A percentile compares a stretch with the other conserved stretches of the same genome.
Evolutionary conservation across 352 stramenopile genomes (phyloP).

Genomic region (Pythium myriotylum): DNA sequence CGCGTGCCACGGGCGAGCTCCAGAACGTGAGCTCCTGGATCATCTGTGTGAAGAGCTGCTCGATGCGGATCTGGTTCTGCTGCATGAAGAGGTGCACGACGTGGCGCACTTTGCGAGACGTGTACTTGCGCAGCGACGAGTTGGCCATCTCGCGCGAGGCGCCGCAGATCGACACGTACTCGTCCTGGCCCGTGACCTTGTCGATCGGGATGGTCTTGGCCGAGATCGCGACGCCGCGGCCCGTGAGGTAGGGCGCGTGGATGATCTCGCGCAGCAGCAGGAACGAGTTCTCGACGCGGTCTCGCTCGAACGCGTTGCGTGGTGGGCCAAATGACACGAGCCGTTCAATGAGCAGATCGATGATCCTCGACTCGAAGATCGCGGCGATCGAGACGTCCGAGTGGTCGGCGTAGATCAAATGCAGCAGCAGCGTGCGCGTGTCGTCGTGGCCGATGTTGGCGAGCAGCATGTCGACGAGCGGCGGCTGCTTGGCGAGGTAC

Average conservation of each 20-base stretch:
- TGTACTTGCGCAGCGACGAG: slow-evolving; percentile 84
- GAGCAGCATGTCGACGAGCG: slow-evolving; percentile 71
- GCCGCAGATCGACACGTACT: slow-evolving; percentile 88
- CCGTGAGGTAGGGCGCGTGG: slow-evolving; percentile 82
- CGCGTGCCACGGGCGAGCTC: slow-evolving; percentile 49
- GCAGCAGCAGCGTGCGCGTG: slow-evolving; percentile 73
- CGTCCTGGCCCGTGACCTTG: slow-evolving; percentile 83
- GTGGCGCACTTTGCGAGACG: slow-evolving; percentile 81
- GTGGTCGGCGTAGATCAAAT: slow-evolving; percentile 86
- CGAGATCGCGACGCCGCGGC: slow-evolving; percentile 81
- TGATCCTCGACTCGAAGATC: slow-evolving; percentile 69
- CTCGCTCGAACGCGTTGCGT: slow-evolving; percentile 70
- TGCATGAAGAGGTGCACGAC: slow-evolving; percentile 86
- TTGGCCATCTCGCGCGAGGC: slow-evolving; percentile 83
- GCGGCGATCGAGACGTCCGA: slow-evolving; percentile 71
- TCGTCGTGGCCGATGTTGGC: slow-evolving; percentile 84
- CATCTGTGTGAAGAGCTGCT: slow-evolving; percentile 79
- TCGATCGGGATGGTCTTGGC: slow-evolving; percentile 85
- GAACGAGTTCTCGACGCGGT: slow-evolving; percentile 83
- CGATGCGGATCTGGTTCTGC: slow-evolving; percentile 65
- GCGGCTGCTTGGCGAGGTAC: slow-evolving; percentile 57
- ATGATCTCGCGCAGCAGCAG: slow-evolving; percentile 80
- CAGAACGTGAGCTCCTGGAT: slow-evolving; percentile 86
- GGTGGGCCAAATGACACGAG: slow-evolving; percentile 74
- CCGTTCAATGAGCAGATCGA: slow-evolving; percentile 79